These are phyloP conservation scores for Backusella mclennaniae DNA, from an alignment of 192 early-diverging fungal species.

Conservation along the genomic window DNA sequence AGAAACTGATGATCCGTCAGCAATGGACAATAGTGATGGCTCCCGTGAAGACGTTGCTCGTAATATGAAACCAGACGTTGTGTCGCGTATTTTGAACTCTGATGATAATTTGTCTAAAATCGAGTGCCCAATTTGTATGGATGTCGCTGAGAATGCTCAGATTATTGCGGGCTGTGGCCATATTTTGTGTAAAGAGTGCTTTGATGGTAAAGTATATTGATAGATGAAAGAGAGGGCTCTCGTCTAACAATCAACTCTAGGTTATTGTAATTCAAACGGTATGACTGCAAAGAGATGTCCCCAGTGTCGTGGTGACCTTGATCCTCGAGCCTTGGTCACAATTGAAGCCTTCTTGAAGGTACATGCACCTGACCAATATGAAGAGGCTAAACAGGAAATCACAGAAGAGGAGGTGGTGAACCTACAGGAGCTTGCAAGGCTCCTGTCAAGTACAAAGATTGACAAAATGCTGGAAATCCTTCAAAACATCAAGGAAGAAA, in stretches of 20 bases:
- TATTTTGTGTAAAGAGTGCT: conserved; percentile 45
- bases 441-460: conserved; percentile 41
- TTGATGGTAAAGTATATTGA: conserved; percentile 28
- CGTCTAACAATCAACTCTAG: not conserved
- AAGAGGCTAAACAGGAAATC: not conserved
- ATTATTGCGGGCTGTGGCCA: conserved; percentile 40
- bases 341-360: conserved; percentile 15
- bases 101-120: not conserved
- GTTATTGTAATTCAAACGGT: not conserved
- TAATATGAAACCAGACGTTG: not conserved
- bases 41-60: not conserved
- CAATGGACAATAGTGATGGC: too few relatives aligned
- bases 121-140: conserved; percentile 43
- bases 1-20: not conserved
- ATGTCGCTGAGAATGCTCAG: conserved; percentile 24
- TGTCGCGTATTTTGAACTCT: not conserved
- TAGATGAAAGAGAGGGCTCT: not conserved
- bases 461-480: conserved; percentile 44
- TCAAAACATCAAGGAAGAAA: conserved; percentile 13
- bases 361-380: conserved; percentile 9
- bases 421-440: not conserved
- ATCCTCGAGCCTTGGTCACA: not conserved
- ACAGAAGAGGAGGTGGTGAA: not conserved
- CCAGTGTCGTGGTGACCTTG: conserved; percentile 21
- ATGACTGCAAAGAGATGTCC: conserved; percentile 18